phyloP scores from a whole-genome alignment of 441 rosid species.

The Geranium incanum region DNA sequence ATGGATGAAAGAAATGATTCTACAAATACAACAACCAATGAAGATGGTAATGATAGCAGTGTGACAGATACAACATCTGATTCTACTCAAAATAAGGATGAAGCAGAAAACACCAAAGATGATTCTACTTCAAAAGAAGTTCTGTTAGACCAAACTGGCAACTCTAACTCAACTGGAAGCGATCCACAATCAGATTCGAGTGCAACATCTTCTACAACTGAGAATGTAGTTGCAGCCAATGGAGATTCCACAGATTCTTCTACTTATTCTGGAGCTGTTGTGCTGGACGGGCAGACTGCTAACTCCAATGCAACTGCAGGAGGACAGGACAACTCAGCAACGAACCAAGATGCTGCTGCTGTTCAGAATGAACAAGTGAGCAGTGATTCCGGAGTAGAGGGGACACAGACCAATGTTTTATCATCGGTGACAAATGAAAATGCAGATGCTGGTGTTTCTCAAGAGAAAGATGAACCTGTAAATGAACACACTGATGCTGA shows the following conservation, averaged over 20 bases:
- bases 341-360: conserved; percentile 22
- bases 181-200: conserved; percentile 40
- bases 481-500: conserved; percentile 18
- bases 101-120: conserved; percentile 19
- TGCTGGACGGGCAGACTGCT: conserved; percentile 26
- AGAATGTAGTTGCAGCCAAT: conserved; percentile 29
- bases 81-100: conserved; percentile 27
- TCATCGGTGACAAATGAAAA: conserved; percentile 29
- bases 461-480: conserved; percentile 27
- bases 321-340: conserved; percentile 19
- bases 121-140: conserved; percentile 25
- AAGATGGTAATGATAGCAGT: not conserved
- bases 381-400: conserved; percentile 24
- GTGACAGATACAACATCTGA: conserved; percentile 13
- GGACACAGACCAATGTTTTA: conserved; percentile 28
- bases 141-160: conserved; percentile 34
- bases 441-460: conserved; percentile 22
- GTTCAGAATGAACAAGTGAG: conserved; percentile 24
- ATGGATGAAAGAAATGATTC: not conserved
- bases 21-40: conserved; percentile 3
- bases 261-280: conserved; percentile 28
- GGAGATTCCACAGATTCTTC: conserved; percentile 31
- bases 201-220: conserved; percentile 32
- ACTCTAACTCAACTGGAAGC: conserved; percentile 32
- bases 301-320: conserved; percentile 21